Percentiles rank a stretch among this genome's conserved stretches.
Evolutionary conservation across 2,329 filamentous ascomycete genomes (phyloP).

Genomic region (Pseudopyricularia cyperi): DNA sequence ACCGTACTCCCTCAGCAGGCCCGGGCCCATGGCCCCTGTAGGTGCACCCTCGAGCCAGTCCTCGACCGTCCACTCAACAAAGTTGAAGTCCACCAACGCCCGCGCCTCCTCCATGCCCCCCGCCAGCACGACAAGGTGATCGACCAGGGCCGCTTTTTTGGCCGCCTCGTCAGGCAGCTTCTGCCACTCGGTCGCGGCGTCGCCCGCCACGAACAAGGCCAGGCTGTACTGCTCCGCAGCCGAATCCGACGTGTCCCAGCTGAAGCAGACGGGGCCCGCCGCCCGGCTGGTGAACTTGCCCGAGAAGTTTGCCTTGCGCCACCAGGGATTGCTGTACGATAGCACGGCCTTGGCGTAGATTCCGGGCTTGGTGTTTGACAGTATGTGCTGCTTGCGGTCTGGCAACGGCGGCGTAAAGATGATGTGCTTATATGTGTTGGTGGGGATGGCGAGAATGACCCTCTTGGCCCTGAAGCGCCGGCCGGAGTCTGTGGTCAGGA

Average conservation of each 20-base stretch:
- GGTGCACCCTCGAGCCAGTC: constrained; percentile 6
- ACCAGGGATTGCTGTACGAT: constrained; percentile 25
- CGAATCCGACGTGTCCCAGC: not conserved
- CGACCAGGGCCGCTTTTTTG: constrained; percentile 11
- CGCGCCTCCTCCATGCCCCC: constrained; percentile 3
- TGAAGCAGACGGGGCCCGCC: not conserved
- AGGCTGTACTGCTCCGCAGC: constrained; percentile 16
- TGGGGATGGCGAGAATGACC: constrained; percentile 35
- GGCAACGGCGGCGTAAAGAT: constrained; percentile 33
- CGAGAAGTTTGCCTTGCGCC: constrained; percentile 23
- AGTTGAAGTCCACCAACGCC: not conserved
- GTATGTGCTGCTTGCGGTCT: constrained; percentile 19
- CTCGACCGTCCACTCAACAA: constrained; percentile 4
- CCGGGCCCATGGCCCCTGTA: constrained; percentile 3
- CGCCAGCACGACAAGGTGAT: constrained; percentile 8
- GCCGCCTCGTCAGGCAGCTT: constrained; percentile 6
- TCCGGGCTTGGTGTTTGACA: constrained; percentile 24
- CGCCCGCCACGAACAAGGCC: constrained; percentile 28
- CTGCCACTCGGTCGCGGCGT: constrained; percentile 19
- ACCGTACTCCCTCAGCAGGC: constrained; percentile 4
- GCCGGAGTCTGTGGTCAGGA: constrained; percentile 14
- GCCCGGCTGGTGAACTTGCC: constrained; percentile 20
- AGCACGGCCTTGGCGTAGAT: constrained; percentile 39
- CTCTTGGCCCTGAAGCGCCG: constrained; percentile 22
- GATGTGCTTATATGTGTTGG: constrained; percentile 29